phyloP scores from a whole-genome alignment of 2,329 filamentous ascomycete genomes.

The Aureobasidium vineae region DNA sequence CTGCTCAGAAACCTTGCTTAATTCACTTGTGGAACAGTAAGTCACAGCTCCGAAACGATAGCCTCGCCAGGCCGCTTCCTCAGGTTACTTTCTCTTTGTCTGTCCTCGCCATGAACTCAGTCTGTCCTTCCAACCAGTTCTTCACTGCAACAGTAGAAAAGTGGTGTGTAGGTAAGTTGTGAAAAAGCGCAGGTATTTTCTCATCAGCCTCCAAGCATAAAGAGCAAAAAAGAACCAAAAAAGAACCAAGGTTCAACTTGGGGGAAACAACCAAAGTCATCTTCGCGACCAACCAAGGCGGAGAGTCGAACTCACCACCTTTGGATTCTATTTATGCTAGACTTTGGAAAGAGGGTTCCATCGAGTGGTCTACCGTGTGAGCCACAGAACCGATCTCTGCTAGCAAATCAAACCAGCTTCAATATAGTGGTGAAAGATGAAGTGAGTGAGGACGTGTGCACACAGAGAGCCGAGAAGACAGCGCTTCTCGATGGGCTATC shows the following conservation, averaged over 20 bases:
- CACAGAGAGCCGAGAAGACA: not conserved
- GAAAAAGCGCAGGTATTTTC: not conserved
- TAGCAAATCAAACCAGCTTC: not conserved
- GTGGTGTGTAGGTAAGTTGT: not conserved
- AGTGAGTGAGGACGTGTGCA: not conserved
- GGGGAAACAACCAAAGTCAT: not conserved
- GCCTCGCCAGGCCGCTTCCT: not conserved
- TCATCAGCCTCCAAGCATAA: not conserved
- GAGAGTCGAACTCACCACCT: constrained; percentile 6
- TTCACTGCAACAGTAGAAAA: not conserved
- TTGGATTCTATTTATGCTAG: not conserved
- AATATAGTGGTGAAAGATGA: not conserved
- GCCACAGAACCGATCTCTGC: not conserved
- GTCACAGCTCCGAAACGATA: not conserved
- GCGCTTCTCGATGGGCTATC: not conserved
- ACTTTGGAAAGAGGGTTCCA: not conserved
- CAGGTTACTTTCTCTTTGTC: not conserved
- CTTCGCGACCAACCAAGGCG: not conserved
- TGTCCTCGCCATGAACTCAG: not conserved
- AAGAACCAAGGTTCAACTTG: not conserved
- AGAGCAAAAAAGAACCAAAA: not conserved
- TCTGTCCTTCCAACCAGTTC: too few relatives aligned
- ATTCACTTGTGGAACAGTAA: not conserved
- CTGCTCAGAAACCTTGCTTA: not conserved
- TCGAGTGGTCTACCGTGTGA: not conserved